Evolutionary conservation across 1,284 basidiomycete species (phyloP).

Genomic region (Puccinia horiana): DNA sequence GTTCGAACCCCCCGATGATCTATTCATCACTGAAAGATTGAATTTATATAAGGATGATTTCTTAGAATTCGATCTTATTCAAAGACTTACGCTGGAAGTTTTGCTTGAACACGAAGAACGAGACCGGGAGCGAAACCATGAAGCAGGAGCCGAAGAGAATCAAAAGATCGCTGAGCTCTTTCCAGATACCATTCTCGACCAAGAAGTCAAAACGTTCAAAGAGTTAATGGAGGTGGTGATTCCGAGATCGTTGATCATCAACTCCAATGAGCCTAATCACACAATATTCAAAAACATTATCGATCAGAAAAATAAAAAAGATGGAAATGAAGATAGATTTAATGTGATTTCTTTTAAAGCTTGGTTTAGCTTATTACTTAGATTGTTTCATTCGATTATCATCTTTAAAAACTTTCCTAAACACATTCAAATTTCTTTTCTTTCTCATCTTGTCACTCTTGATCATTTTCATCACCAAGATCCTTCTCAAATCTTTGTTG

Average conservation of each 20-base stretch:
- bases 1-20: not conserved
- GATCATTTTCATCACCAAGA: not conserved
- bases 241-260: not conserved
- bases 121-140: not conserved
- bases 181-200: not conserved
- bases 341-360: conserved; percentile 15
- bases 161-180: not conserved
- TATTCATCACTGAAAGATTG: conserved; percentile 38
- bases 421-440: not conserved
- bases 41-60: conserved; percentile 46
- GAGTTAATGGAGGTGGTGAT: not conserved
- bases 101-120: not conserved
- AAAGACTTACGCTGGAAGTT: not conserved
- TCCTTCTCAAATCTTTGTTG: no score
- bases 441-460: not conserved
- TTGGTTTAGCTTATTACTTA: not conserved
- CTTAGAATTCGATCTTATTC: conserved; percentile 32
- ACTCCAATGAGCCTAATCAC: not conserved
- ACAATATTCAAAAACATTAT: not conserved
- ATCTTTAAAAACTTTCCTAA: conserved; percentile 13
- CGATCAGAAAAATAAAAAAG: not conserved
- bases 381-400: not conserved
- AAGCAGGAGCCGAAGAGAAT: not conserved
- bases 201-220: conserved; percentile 22
- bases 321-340: not conserved